Conservation (phyloP, 169 alveolate genomes). For the Eimeria zaria region DNA sequence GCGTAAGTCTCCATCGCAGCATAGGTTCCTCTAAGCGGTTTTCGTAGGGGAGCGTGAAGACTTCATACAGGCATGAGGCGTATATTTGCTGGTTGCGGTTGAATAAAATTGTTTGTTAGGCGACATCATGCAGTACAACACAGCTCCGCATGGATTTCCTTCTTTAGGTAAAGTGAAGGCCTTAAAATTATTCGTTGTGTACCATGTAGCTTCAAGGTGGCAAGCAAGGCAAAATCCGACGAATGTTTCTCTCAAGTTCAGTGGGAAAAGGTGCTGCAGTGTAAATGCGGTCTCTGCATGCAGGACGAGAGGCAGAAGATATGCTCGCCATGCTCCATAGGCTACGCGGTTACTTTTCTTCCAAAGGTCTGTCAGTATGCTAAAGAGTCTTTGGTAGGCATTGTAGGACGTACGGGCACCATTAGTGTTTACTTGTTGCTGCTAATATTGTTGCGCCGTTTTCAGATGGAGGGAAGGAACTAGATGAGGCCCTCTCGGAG, state of each 20-base stretch:
- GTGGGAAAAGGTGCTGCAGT: neutral
- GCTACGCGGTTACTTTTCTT: conserved; percentile 12
- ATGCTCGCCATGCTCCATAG: conserved; percentile 51
- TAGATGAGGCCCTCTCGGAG: neutral
- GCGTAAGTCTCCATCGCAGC: conserved; percentile 29
- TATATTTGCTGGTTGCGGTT: neutral
- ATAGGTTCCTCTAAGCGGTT: neutral
- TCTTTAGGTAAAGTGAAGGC: neutral
- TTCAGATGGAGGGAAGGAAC: neutral
- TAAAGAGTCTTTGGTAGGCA: neutral
- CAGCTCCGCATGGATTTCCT: conserved; percentile 5
- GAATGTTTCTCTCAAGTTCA: neutral
- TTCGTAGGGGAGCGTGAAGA: neutral
- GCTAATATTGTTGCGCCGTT: neutral
- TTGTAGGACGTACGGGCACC: neutral
- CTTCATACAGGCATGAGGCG: neutral
- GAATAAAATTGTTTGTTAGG: conserved; percentile 2
- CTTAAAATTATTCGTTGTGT: neutral
- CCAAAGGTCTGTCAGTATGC: conserved; percentile 33
- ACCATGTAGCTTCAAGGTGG: neutral
- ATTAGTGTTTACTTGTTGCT: neutral
- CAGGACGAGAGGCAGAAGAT: conserved; percentile 55
- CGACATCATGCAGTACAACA: conserved; percentile 56
- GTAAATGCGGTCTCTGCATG: neutral
- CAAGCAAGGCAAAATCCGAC: neutral